phyloP scores from a whole-genome alignment of 2,329 filamentous ascomycete species.

The Alternaria consortialis region DNA sequence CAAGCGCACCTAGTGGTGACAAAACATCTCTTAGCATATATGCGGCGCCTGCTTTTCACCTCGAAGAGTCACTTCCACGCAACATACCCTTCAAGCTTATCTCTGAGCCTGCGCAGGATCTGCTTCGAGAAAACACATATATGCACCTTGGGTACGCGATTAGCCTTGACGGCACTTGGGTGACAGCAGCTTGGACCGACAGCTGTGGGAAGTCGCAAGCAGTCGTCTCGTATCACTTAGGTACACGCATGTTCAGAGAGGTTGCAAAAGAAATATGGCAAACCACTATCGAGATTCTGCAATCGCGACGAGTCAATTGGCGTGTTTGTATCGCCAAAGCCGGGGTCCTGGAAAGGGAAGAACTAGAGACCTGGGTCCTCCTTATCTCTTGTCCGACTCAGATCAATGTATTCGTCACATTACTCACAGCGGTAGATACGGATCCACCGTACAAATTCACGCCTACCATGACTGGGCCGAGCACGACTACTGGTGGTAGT shows the following conservation, averaged over 20 bases:
- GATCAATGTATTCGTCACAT: conserved; percentile 56
- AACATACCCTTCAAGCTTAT: conserved; percentile 78
- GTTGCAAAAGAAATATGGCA: conserved; percentile 81
- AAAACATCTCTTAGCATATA: conserved; percentile 59
- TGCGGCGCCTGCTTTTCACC: conserved; percentile 74
- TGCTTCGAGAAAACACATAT: conserved; percentile 80
- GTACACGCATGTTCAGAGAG: conserved; percentile 68
- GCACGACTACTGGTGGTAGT: conserved; percentile 23
- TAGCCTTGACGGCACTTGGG: conserved; percentile 79
- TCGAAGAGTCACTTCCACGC: conserved; percentile 75
- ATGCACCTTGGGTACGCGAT: conserved; percentile 82
- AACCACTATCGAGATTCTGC: conserved; percentile 77
- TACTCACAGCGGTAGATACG: conserved; percentile 72
- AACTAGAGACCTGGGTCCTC: conserved; percentile 61
- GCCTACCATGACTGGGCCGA: conserved; percentile 53
- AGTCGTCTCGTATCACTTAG: conserved; percentile 75
- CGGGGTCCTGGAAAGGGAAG: conserved; percentile 71
- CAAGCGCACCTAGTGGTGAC: conserved; percentile 48
- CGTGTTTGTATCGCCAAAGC: conserved; percentile 78
- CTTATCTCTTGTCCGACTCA: conserved; percentile 49
- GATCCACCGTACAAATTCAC: conserved; percentile 70
- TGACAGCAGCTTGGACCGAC: conserved; percentile 83
- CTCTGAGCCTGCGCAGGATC: conserved; percentile 72
- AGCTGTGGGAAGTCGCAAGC: conserved; percentile 77
- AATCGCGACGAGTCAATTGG: conserved; percentile 76